These are phyloP conservation scores for Apiotrichum akiyoshidainum DNA, from an alignment of 1,284 basidiomycete species.

Conservation along the genomic window DNA sequence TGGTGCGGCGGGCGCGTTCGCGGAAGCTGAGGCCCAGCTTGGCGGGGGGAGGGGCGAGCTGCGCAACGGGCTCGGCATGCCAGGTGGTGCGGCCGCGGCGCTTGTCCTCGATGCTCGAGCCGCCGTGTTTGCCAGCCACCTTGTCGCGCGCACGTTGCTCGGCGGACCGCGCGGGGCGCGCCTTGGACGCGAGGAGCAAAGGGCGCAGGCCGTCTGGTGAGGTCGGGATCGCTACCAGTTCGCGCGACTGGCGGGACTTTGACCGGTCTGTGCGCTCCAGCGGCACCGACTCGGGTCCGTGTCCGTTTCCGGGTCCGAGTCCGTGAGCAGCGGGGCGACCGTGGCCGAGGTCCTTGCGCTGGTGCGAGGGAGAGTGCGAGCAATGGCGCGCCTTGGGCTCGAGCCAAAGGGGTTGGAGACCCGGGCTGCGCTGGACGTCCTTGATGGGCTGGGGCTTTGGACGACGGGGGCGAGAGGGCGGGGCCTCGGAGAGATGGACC, in stretches of 20 bases:
- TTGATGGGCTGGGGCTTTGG: neutral
- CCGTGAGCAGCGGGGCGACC: too few species aligned
- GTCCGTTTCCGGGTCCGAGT: too few species aligned
- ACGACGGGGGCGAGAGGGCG: neutral
- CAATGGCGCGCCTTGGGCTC: neutral
- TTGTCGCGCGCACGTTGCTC: conserved; percentile 1
- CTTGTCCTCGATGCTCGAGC: neutral
- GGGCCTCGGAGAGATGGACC: neutral
- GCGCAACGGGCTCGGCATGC: neutral
- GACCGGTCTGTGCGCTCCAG: neutral
- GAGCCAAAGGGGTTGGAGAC: neutral
- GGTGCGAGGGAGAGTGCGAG: neutral
- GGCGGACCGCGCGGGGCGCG: neutral
- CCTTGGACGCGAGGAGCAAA: conserved; percentile 1
- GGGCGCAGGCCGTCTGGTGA: neutral
- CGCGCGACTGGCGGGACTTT: neutral
- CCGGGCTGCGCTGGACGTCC: neutral
- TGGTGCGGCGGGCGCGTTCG: conserved; percentile 1
- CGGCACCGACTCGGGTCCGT: neutral
- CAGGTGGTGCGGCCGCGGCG: neutral
- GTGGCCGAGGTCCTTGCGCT: too few species aligned
- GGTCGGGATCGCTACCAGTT: neutral
- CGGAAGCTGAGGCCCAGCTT: neutral
- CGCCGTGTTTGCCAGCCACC: neutral
- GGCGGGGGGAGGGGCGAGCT: neutral